Evolutionary conservation across 2,329 filamentous ascomycete species (phyloP).

Genomic region (Stagonosporopsis rhizophila): DNA sequence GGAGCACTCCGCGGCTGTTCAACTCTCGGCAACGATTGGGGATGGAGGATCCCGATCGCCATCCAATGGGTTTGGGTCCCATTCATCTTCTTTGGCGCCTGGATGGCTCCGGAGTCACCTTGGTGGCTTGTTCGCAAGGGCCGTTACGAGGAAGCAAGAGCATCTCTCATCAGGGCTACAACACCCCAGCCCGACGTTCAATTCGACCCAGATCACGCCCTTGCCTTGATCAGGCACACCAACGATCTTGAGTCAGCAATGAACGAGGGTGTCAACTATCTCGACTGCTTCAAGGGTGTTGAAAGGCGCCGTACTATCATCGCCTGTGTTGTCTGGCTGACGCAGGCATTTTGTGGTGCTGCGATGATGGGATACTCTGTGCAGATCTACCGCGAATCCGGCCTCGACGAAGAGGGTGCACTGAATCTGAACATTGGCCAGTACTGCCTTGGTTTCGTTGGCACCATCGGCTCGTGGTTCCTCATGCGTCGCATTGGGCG

Average conservation of each 20-base stretch:
- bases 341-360: conserved; percentile 63
- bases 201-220: conserved; percentile 45
- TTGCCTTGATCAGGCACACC: conserved; percentile 64
- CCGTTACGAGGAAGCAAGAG: conserved; percentile 51
- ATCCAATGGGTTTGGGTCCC: conserved; percentile 76
- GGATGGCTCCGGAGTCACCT: conserved; percentile 60
- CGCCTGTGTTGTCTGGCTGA: conserved; percentile 62
- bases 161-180: conserved; percentile 55
- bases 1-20: conserved; percentile 69
- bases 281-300: conserved; percentile 62
- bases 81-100: conserved; percentile 22
- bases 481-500: conserved; percentile 62
- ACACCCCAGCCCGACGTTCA: conserved; percentile 45
- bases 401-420: conserved; percentile 9
- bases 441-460: conserved; percentile 17
- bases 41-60: conserved; percentile 67
- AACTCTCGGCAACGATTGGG: conserved; percentile 67
- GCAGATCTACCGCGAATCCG: conserved; percentile 37
- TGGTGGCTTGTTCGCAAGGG: conserved; percentile 56
- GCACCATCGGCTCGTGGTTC: conserved; percentile 66
- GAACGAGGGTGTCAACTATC: conserved; percentile 52
- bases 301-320: conserved; percentile 61
- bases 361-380: conserved; percentile 18
- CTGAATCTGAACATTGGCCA: conserved; percentile 18
- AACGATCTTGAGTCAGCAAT: conserved; percentile 60